A percentile compares a stretch with the other conserved stretches of the same genome.
Conservation (phyloP, 2,329 filamentous ascomycete species). For the Paraconiothyrium brasiliense region DNA sequence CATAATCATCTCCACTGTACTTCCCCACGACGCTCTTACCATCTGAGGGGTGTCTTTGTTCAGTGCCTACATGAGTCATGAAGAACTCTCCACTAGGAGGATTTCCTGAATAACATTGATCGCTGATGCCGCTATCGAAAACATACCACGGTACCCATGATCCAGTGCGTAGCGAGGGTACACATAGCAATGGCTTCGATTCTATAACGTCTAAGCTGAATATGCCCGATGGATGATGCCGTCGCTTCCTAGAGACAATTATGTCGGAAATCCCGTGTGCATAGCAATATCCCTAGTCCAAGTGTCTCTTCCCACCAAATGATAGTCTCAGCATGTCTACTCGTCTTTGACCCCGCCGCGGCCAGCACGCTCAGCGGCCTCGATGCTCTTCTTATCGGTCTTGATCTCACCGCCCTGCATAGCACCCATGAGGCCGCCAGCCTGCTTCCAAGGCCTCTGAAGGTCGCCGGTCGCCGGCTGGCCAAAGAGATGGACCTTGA, state of each 20-base stretch:
- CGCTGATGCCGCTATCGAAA: too few relatives aligned
- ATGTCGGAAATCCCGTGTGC: not conserved
- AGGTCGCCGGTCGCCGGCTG: conserved; percentile 88
- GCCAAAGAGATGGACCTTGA: conserved; percentile 94
- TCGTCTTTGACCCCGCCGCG: conserved; percentile 63
- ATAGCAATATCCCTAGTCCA: not conserved
- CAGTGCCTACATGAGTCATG: too few relatives aligned
- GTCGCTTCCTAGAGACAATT: not conserved
- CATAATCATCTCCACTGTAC: not conserved
- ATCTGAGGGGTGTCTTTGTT: not conserved
- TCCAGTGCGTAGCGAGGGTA: not conserved
- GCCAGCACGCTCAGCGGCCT: conserved; percentile 61
- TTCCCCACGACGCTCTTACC: not conserved
- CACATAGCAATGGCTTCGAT: not conserved
- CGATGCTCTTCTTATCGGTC: conserved; percentile 76
- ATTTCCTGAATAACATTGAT: too few relatives aligned
- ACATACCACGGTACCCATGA: too few relatives aligned
- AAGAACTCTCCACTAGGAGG: too few relatives aligned
- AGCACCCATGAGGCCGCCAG: conserved; percentile 82
- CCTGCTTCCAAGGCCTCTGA: conserved; percentile 93
- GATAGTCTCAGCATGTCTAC: conserved; percentile 38
- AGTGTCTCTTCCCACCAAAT: not conserved
- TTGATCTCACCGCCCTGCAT: conserved; percentile 78
- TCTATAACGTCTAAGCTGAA: not conserved
- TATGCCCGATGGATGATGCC: not conserved